phyloP scores from a whole-genome alignment of 805 yeast species.

The Ascoidea tarda region DNA sequence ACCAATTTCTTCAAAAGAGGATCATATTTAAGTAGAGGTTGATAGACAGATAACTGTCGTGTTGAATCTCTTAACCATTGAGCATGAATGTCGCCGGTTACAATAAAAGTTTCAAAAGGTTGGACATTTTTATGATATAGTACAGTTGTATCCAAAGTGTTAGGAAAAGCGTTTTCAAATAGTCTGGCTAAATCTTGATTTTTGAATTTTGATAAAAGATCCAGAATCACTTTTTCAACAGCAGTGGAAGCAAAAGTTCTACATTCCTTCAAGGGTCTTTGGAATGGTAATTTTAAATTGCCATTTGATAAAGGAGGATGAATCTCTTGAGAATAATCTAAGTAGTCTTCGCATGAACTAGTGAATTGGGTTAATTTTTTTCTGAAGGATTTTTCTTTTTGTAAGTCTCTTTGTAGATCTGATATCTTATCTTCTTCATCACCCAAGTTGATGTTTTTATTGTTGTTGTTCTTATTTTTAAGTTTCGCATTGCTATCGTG shows the following conservation, averaged over 20 bases:
- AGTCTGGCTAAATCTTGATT: conserved; percentile 60
- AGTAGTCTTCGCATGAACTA: conserved; percentile 45
- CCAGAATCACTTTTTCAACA: conserved; percentile 46
- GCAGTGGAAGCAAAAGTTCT: conserved; percentile 54
- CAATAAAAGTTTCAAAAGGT: conserved; percentile 45
- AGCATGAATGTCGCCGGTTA: conserved; percentile 88
- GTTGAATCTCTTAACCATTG: conserved; percentile 89
- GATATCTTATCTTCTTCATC: not conserved
- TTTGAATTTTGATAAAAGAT: conserved; percentile 31
- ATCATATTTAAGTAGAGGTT: conserved; percentile 43
- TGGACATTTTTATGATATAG: conserved; percentile 39
- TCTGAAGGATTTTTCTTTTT: not conserved
- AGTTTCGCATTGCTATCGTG: too few relatives aligned
- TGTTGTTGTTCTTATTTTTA: too few relatives aligned
- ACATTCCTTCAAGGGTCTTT: conserved; percentile 62
- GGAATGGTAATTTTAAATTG: conserved; percentile 41
- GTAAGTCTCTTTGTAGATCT: too few relatives aligned
- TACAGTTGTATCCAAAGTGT: conserved; percentile 78
- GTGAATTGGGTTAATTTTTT: not conserved
- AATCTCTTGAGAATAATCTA: conserved; percentile 35
- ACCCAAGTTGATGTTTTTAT: too few relatives aligned
- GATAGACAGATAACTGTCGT: conserved; percentile 66
- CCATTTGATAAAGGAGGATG: conserved; percentile 54
- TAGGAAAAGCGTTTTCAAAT: conserved; percentile 75
- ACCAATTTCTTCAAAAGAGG: conserved; percentile 33